Base-by-base conservation (phyloP, 2,329 filamentous ascomycete species). In the Dactylellina cionopaga region DNA sequence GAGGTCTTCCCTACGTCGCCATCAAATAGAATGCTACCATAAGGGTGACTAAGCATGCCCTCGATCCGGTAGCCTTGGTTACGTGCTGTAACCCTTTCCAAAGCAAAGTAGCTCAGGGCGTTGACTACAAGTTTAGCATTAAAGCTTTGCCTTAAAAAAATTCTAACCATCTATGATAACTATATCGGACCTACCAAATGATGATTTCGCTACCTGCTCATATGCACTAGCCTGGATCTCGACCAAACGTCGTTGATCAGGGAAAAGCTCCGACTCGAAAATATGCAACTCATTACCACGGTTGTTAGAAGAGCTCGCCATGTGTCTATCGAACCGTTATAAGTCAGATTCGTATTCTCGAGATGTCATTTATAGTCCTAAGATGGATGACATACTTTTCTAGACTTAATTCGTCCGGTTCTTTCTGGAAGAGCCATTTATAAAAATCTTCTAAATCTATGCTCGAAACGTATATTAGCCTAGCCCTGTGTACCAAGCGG, bases 361-460 rank as follows among this genome's bases (percentile, higher is more conserved):
- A 41, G 13, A 41, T 15, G 11, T 41, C 13, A 41, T n/a, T 41
- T n/a, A 5, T 5, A 25, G 22, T 35, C 56, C 5, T 54, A 65
- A 35, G 60, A 65, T 2, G 60, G 37, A 31, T 64, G 39, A 65
- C 25, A 15, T 56, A 39, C 3, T 15, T 56, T 47, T 65, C 60
- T 13, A 65, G 33, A 22, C 49, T 47, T 3, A 65, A 17, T 17
- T 65, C 60, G 15, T 65, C 60, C 7, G 60, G 60, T 6, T 47
- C 49, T 25, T 65, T 65, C n/a, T 65, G 60, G n/a, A 65, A 65
- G 6, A 65, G 39, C 27, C 29, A 55, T 24, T 37, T n/a, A 17
- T 65, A 65, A 15, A 65, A 65, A 13, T 65, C 60, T 22, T 65
- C 35, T 5, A 65, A 33, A n/a, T 65, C 60, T 56, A 29, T 19